phyloP scores from a whole-genome alignment of 2,329 filamentous ascomycete species.

The Fusarium sp. region DNA sequence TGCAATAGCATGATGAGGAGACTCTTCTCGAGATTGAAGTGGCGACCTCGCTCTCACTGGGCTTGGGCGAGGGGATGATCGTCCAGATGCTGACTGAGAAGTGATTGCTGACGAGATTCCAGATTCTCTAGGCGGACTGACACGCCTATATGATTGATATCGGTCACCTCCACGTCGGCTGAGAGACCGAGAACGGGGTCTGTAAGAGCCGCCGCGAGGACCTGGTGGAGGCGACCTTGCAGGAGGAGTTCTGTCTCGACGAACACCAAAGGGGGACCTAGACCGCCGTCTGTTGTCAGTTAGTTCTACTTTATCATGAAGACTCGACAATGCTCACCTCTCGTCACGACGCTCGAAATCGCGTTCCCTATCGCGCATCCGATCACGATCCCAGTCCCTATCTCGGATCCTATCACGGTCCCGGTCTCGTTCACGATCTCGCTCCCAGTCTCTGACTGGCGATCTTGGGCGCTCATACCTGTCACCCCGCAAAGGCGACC shows the following conservation, averaged over 20 bases:
- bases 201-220: constrained; percentile 58
- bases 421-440: constrained; percentile 49
- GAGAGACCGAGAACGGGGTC: constrained; percentile 65
- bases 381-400: constrained; percentile 45
- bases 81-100: constrained; percentile 63
- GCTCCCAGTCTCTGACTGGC: constrained; percentile 52
- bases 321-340: constrained; percentile 44
- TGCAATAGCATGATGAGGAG: constrained; percentile 46
- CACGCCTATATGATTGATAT: constrained; percentile 59
- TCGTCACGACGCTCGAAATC: constrained; percentile 58
- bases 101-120: constrained; percentile 62
- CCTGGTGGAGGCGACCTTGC: constrained; percentile 44
- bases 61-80: constrained; percentile 64
- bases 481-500: constrained; percentile 51
- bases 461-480: constrained; percentile 55
- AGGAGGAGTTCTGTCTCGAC: constrained; percentile 50
- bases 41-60: constrained; percentile 61
- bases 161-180: constrained; percentile 60
- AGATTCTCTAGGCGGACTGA: constrained; percentile 62
- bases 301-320: constrained; percentile 14
- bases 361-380: constrained; percentile 49
- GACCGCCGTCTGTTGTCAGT: constrained; percentile 61
- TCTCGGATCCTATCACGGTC: constrained; percentile 45
- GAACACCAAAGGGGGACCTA: constrained; percentile 62
- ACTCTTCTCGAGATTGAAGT: constrained; percentile 56